Evolutionary conservation across 352 stramenopile species (phyloP), one percentile per base, ranked within the genome.

Genomic region (Phytopythium oedochilum): DNA sequence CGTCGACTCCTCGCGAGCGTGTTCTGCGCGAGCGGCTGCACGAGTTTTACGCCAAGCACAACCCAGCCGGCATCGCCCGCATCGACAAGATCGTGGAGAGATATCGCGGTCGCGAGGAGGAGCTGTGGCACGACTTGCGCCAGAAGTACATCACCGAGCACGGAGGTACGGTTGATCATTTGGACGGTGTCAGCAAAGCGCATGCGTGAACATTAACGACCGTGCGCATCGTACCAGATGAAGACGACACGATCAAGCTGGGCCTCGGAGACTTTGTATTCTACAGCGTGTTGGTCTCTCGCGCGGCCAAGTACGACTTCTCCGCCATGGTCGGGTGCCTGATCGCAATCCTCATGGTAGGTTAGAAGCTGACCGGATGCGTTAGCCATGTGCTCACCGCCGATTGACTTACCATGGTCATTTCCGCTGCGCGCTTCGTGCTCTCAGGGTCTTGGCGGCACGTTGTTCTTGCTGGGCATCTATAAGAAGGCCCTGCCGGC

Each of bases 181-280:
- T 55, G 7, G 18, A 10, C 25, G 22, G 18, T 9, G 9, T 29
- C 25, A 17, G 29, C 17, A 6, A 22, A 26, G 31, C 5, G 55
- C 14, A 40, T 29, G n/a, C 17, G 17, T 23, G 12, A 28, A 25
- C 20, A 42, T 38, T 55, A 32, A 55, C 36, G 14, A 15, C 5
- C 14, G 5, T 45, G 11, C 9, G 10, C 48, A 51, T 1, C 34
- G 32, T 7, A 40, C 17, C 43, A 88, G 76, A 91, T 22, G 72
- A 73, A 26, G 70, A 85, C 29, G 92, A 90, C 50, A 96, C 86
- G 26, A 98, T 98, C 55, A 93, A 97, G 60, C 79, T 98, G 15
- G 94, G 94, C 11, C 74, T 98, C n/a, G 97, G 97, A 10, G 97
- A 99, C 70, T 99, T 99, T 66, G 96, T 99, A 26, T 99, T 99